A percentile compares a stretch with the other conserved stretches of the same genome.
Evolutionary conservation across 2,329 filamentous ascomycete species (phyloP).

Genomic region (Hypoxylon sp.): DNA sequence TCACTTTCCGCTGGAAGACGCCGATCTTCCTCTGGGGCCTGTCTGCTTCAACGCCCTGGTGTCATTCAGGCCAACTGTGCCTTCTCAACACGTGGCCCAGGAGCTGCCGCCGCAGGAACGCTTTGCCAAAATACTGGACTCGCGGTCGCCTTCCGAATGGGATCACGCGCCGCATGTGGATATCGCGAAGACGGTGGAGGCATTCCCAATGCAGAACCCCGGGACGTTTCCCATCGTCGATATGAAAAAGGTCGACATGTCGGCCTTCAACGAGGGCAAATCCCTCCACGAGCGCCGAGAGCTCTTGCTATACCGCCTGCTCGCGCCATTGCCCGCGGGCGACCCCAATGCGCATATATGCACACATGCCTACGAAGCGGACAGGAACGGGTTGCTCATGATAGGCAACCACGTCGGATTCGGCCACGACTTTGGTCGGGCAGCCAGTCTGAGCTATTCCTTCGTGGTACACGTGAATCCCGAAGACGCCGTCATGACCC

Average conservation of each 20-base stretch:
- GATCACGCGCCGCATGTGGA: slow-evolving; percentile 56
- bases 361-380: slow-evolving; percentile 60
- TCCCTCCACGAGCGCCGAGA: slow-evolving; percentile 56
- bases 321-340: slow-evolving; percentile 51
- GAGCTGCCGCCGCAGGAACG: slow-evolving; percentile 52
- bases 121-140: slow-evolving; percentile 52
- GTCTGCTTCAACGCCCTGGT: slow-evolving; percentile 60
- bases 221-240: slow-evolving; percentile 59
- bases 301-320: slow-evolving; percentile 58
- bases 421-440: slow-evolving; percentile 51
- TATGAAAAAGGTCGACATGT: slow-evolving; percentile 64
- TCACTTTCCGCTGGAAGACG: slow-evolving; percentile 52
- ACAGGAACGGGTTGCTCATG: slow-evolving; percentile 64
- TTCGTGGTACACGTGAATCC: slow-evolving; percentile 62
- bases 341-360: slow-evolving; percentile 56
- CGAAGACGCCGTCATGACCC: slow-evolving; percentile 56
- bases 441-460: slow-evolving; percentile 58
- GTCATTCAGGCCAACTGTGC: slow-evolving; percentile 58
- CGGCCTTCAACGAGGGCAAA: slow-evolving; percentile 52
- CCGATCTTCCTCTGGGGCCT: slow-evolving; percentile 49
- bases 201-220: slow-evolving; percentile 49
- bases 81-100: slow-evolving; percentile 50
- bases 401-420: slow-evolving; percentile 58
- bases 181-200: slow-evolving; percentile 50
- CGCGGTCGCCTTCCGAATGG: slow-evolving; percentile 52